Evolutionary conservation across 116 monocot species (phyloP), one percentile per base, ranked within the genome.

Genomic region (Iris pallida): DNA sequence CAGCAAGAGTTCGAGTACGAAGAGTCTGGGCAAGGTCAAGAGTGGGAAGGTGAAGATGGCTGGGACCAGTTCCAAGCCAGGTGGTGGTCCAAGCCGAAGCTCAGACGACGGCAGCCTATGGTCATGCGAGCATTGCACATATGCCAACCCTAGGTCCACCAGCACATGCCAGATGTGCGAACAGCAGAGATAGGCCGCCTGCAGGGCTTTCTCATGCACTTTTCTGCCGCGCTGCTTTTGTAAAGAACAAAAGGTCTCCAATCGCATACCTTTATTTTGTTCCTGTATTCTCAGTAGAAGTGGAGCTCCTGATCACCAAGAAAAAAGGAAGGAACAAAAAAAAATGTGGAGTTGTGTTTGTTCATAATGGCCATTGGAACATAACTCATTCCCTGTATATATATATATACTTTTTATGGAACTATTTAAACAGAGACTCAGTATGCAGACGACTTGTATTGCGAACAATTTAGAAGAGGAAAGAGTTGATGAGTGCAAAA

Each of bases 91-190:
- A n/a, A 72, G 56, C 63, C 72, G 73, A 47, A 60, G 14, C 66
- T 59, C 55, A 6, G 84, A 83, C 14, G 75, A 78, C 20, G 55
- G 58, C 52, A 76, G 57, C 16, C 43, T 73, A 16, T 84, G 88
- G 84, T 72, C 79, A 0, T 88, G 88, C 16, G 84, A 88, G 11
- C 76, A 71, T 13, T 88, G 88, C 79, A 84, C 88, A 18, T 88
- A 52, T 47, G 76, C 76, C 4, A 88, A 88, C 68, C 76, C 81
- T 8, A 88, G 56, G 55, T 59, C 78, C 6, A 46, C 63, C 47
- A 69, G 19, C 9, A 65, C 70, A 42, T 88, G 84, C 64, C 69
- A 81, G 53, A 82, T 82, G 68, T 88, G 88, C 44, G 79, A 88
- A 16, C 71, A 70, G 1, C 71, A 47, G 3, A 68, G 63, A 44